Evolutionary conservation across 2,329 filamentous ascomycete genomes (phyloP).

Genomic region (Aspergillus ochraceus): DNA sequence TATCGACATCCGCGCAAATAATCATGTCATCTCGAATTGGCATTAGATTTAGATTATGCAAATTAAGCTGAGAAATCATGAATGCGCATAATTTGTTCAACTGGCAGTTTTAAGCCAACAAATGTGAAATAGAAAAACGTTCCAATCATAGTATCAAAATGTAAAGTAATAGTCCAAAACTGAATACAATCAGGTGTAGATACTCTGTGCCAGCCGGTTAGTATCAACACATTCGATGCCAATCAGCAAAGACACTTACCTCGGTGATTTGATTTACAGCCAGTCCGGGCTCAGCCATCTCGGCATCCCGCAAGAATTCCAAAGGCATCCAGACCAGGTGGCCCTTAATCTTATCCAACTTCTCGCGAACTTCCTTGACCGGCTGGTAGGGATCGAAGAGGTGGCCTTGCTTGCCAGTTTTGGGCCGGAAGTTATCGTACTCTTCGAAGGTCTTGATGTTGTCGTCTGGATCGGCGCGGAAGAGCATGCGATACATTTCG

Average conservation of each 20-base stretch:
- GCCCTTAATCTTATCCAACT: slow-evolving; percentile 77
- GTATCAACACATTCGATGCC: not conserved
- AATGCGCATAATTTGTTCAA: not conserved
- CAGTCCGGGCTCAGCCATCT: slow-evolving; percentile 87
- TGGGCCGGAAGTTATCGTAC: slow-evolving; percentile 74
- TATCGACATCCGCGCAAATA: no score
- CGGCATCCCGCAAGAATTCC: slow-evolving; percentile 76
- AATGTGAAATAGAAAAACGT: not conserved
- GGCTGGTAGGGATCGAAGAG: slow-evolving; percentile 79
- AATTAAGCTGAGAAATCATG: not conserved
- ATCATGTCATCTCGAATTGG: no score
- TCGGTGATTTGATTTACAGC: slow-evolving; percentile 85
- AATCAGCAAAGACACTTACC: slow-evolving; percentile 56
- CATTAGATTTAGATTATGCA: not conserved
- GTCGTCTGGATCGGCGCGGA: slow-evolving; percentile 88
- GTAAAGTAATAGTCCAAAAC: not conserved
- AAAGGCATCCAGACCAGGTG: slow-evolving; percentile 97
- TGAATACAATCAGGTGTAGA: slow-evolving; percentile 29
- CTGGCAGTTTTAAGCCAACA: not conserved
- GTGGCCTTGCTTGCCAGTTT: slow-evolving; percentile 75
- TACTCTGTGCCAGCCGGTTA: slow-evolving; percentile 23
- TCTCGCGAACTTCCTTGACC: slow-evolving; percentile 68
- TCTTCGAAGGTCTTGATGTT: slow-evolving; percentile 86
- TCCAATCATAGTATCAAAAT: not conserved
- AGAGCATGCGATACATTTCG: slow-evolving; percentile 74